A percentile compares a stretch with the other conserved stretches of the same genome.
Conservation (phyloP, 148 eudicot species). For the Chenopodium quinoa region DNA sequence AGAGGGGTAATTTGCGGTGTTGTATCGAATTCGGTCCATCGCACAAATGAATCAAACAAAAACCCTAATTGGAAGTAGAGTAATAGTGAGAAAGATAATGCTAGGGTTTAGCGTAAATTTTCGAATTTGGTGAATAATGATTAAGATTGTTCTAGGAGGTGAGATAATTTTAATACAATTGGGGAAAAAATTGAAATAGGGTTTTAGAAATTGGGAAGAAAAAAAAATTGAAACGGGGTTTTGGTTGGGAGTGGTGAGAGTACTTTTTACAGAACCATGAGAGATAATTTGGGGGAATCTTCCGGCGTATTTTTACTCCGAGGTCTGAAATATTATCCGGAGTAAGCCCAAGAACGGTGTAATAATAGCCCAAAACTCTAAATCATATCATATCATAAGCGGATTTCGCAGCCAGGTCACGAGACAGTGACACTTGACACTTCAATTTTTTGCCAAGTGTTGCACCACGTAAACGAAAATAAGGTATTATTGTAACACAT, state of each 20-base stretch:
- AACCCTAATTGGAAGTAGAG: slow-evolving; percentile 24
- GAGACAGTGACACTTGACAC: too few relatives aligned
- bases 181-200: background rate
- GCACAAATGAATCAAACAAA: background rate
- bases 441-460: too few relatives aligned
- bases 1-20: slow-evolving; percentile 19
- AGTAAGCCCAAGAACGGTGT: too few relatives aligned
- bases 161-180: background rate
- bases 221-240: background rate
- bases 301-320: background rate
- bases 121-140: slow-evolving; percentile 5
- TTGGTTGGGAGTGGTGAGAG: too few relatives aligned
- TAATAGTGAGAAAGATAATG: background rate
- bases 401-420: too few relatives aligned
- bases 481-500: too few relatives aligned
- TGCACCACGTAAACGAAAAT: too few relatives aligned
- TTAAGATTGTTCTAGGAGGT: background rate
- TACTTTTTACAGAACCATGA: background rate
- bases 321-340: too few relatives aligned
- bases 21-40: slow-evolving; percentile 31
- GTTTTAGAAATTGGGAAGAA: slow-evolving; percentile 4
- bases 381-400: too few relatives aligned
- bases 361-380: too few relatives aligned
- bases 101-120: slow-evolving; percentile 26
- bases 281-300: background rate